Base-by-base conservation (phyloP, 169 alveolate genomes). In the Plasmodium adleri region DNA sequence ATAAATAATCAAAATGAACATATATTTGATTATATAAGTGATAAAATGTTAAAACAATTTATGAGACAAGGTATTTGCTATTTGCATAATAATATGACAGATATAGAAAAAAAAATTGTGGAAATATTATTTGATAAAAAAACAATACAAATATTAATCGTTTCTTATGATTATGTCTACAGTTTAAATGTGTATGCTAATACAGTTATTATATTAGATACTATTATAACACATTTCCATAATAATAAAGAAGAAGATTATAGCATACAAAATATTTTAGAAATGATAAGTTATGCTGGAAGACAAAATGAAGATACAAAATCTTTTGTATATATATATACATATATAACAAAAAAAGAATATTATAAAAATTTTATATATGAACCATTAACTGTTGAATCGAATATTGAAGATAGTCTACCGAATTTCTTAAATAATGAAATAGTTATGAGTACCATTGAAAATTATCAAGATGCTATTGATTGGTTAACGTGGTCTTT, bases 401-500 rank as follows among this genome's bases (percentile, higher is more conserved):
- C 99, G 54, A 95, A 96, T 60, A 93, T 99, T 22, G 99, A 98
- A 73, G 96, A 96, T 80, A 92, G 96, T 66, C 85, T 99, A 52
- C 98, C 97, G 72, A 99, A 98, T 76, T 98, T 96, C 91, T 72
- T 99, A 49, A 98, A 98, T 87, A 98, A 99, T 24, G 99, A 99
- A 92, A 97, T 99, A 7, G 99, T 98, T 17, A 96, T 98, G 94
- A 98, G 98, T 66, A 98, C 97, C 43, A 95, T 99, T 62, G 98
- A 97, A 62, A 97, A 95, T 83, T 98, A 97, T 86, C 99, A 98
- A 88, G 99, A 98, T 86, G 98, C 99, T 17, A 96, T 99, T 13
- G 99, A 99, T 91, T 99, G 99, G 99, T 96, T 99, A 32, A 98
- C 99, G 26, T 99, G 99, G 99, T 97, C 99, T 20, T 98, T 98